These are phyloP conservation scores for Leccinum subrobustum DNA, from an alignment of 1,284 basidiomycete genomes.

Conservation along the genomic window DNA sequence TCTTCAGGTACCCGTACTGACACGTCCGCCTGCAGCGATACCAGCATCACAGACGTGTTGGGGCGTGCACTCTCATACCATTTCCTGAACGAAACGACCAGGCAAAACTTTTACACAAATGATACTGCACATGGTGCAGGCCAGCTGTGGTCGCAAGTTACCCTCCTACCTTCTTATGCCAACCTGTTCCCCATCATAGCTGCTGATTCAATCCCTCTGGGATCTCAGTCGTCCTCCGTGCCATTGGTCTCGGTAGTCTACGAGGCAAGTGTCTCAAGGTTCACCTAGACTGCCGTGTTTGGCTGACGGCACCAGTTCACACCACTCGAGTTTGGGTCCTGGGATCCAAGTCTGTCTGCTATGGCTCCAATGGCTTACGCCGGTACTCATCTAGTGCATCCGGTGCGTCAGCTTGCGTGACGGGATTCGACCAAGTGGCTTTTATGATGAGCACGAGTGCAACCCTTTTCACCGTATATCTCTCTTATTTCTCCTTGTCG, in stretches of 20 bases:
- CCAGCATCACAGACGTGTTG: slow-evolving; percentile 63
- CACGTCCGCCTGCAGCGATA: slow-evolving; percentile 43
- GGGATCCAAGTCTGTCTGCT: slow-evolving; percentile 61
- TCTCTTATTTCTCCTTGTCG: background rate
- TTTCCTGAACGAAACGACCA: slow-evolving; percentile 60
- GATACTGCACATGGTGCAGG: slow-evolving; percentile 60
- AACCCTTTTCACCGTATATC: slow-evolving; percentile 58
- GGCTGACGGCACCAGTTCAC: slow-evolving; percentile 46
- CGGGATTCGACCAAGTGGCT: slow-evolving; percentile 63
- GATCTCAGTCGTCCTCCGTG: slow-evolving; percentile 41
- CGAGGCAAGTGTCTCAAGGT: slow-evolving; percentile 41
- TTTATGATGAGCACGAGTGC: slow-evolving; percentile 68
- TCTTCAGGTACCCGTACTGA: slow-evolving; percentile 2
- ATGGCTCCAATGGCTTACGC: slow-evolving; percentile 58
- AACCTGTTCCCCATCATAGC: slow-evolving; percentile 57
- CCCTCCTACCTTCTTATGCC: slow-evolving; percentile 46
- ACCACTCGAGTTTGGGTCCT: slow-evolving; percentile 66
- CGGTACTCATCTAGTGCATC: slow-evolving; percentile 56
- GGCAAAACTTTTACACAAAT: slow-evolving; percentile 60
- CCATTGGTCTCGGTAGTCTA: slow-evolving; percentile 53
- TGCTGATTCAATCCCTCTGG: slow-evolving; percentile 51
- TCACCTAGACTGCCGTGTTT: background rate
- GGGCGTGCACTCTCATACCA: slow-evolving; percentile 64
- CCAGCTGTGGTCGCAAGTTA: slow-evolving; percentile 61
- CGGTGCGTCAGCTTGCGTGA: slow-evolving; percentile 55